Conservation (phyloP, 768 basidiomycete species). For the Russula dissimulans region DNA sequence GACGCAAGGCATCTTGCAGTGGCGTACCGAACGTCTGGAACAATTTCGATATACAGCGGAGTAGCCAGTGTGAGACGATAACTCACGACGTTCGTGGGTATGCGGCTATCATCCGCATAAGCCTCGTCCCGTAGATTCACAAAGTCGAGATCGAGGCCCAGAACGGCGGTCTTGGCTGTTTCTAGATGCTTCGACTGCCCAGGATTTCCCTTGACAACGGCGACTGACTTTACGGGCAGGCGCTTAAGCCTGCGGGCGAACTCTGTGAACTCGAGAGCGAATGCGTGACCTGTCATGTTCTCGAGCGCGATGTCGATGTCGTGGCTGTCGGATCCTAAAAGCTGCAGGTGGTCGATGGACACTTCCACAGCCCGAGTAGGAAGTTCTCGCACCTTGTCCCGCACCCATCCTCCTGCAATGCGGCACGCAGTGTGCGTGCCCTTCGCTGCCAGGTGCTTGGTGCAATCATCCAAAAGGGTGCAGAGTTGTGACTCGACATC, state of each 20-base stretch:
- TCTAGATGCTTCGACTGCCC: conserved; percentile 98
- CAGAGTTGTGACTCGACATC: conserved; percentile 63
- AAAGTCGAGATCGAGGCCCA: conserved; percentile 81
- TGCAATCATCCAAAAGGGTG: conserved; percentile 72
- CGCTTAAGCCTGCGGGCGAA: conserved; percentile 48
- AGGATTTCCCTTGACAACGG: conserved; percentile 87
- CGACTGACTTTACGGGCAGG: conserved; percentile 48
- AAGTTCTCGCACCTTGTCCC: conserved; percentile 75
- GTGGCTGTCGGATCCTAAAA: conserved; percentile 71
- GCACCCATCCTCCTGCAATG: conserved; percentile 97
- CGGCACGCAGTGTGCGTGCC: conserved; percentile 60
- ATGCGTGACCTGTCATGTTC: conserved; percentile 82
- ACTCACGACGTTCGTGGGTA: conserved; percentile 77
- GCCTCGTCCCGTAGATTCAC: conserved; percentile 91
- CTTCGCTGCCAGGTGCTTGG: conserved; percentile 42
- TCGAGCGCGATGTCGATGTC: conserved; percentile 92
- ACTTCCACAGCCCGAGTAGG: neutral
- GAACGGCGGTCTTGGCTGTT: conserved; percentile 77
- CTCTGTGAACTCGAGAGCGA: conserved; percentile 68
- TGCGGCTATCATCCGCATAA: conserved; percentile 80
- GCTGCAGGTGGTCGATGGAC: conserved; percentile 32
- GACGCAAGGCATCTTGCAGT: conserved; percentile 76
- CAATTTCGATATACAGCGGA: neutral
- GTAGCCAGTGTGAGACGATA: neutral
- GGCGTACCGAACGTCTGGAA: conserved; percentile 84